These are phyloP conservation scores for Medicago ruthenica DNA, from an alignment of 306 rosid genomes.

Conservation along the genomic window DNA sequence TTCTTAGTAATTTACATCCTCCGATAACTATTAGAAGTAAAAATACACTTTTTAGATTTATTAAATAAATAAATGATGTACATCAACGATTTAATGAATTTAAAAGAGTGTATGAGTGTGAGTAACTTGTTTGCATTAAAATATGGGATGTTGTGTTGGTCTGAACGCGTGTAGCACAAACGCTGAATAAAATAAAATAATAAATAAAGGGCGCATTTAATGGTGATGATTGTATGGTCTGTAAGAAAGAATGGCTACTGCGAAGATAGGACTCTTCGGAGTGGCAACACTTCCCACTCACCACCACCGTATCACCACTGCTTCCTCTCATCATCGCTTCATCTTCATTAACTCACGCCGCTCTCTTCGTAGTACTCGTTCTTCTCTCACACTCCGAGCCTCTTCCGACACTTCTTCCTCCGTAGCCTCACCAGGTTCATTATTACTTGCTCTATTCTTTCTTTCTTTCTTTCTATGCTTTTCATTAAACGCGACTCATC, in stretches of 20 bases:
- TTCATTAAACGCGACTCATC: conserved; percentile 11
- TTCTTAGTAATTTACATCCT: no score
- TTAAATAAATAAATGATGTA: no score
- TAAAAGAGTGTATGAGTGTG: no score
- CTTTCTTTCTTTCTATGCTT: conserved; percentile 11
- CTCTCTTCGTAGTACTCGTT: conserved; percentile 45
- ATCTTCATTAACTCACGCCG: conserved; percentile 55
- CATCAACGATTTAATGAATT: no score
- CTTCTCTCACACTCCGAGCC: conserved; percentile 57
- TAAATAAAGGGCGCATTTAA: neutral
- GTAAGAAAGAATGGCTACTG: conserved; percentile 61
- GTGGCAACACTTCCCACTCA: conserved; percentile 58
- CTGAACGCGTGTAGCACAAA: neutral
- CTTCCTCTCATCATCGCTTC: conserved; percentile 48
- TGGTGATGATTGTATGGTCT: conserved; percentile 72
- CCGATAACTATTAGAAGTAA: no score
- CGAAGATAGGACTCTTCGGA: conserved; percentile 67
- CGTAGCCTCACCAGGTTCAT: conserved; percentile 59
- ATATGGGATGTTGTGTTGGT: no score
- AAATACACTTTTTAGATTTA: no score
- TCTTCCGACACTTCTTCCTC: conserved; percentile 48
- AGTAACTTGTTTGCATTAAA: no score
- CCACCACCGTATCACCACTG: conserved; percentile 58
- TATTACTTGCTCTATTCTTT: neutral
- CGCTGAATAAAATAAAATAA: neutral